Evolutionary conservation across 2,329 filamentous ascomycete species (phyloP), one percentile per base, ranked within the genome.

Genomic region (Hypoxylon sp.): DNA sequence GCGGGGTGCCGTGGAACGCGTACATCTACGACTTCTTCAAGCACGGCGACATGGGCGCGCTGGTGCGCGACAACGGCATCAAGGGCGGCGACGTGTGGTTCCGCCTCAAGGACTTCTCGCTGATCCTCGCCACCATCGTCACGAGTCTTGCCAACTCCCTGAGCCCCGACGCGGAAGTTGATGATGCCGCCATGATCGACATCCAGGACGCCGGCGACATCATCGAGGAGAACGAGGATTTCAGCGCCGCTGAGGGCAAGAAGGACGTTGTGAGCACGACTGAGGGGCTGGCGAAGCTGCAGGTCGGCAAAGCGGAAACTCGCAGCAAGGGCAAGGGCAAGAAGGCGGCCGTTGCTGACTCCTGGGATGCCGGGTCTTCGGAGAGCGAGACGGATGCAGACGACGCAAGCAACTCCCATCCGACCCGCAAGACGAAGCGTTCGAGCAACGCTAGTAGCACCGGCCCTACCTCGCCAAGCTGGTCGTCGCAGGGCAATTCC

Each of bases 11-110:
- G 0, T 82, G 89, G 66, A 93, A 93, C 70, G 88, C 89, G 0
- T 92, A 92, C 74, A 80, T 94, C 0, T 88, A 91, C 66, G 91
- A 94, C 77, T 95, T 94, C 79, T 94, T 88, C 83, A 92, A 89
- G 78, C 89, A 94, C 72, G 92, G 91, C 2, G 87, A 91, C 74
- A 77, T 89, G 21, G 76, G 82, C 1, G 85, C 88, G 0, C 80
- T 94, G 2, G 86, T 87, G 11, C 80, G 78, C 0, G 90, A 89
- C 31, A 94, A 95, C 75, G 83, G 85, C 2, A 89, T 95, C 74
- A 87, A 87, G 48, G 80, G 82, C 1, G 86, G 87, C 3, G 90
- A 93, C 51, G 84, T 93, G 7, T 94, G 92, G 92, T 94, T 91
- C 73, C 75, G 86, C 1, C 82, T 94, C 1, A 92, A 93, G 51